Percentiles rank a stretch among this genome's conserved stretches.
Conservation (phyloP, 2,329 filamentous ascomycete species). For the Exophiala phaeomuriformis region DNA sequence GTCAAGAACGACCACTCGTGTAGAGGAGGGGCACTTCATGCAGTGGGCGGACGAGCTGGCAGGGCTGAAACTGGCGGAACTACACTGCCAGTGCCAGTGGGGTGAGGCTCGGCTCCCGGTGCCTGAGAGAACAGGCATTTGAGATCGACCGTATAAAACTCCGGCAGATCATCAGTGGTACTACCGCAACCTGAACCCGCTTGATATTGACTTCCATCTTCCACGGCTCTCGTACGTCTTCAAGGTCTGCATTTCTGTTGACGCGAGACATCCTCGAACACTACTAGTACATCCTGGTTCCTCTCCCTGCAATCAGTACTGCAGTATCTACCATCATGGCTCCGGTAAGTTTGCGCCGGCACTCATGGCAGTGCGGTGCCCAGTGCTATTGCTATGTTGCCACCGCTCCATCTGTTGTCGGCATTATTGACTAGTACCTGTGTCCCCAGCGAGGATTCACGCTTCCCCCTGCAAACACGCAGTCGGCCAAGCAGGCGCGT, state of each 20-base stretch:
- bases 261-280: constrained; percentile 24
- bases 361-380: neutral
- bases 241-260: constrained; percentile 16
- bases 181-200: too few species aligned
- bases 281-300: neutral
- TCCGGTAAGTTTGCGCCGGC: constrained; percentile 29
- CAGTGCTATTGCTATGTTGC: neutral
- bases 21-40: too few species aligned
- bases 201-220: too few species aligned
- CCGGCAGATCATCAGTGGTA: too few species aligned
- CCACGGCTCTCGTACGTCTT: constrained; percentile 10
- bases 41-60: too few species aligned
- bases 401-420: neutral
- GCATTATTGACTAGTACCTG: constrained; percentile 21
- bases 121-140: too few species aligned
- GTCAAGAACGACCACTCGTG: too few species aligned
- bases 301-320: neutral
- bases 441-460: constrained; percentile 29
- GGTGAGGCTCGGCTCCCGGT: too few species aligned
- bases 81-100: too few species aligned
- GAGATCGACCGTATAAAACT: too few species aligned
- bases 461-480: constrained; percentile 46
- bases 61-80: too few species aligned
- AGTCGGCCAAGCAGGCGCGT: constrained; percentile 65
- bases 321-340: constrained; percentile 25